These are phyloP conservation scores for Solanum sejunctum DNA, from an alignment of 257 asterid species.

Conservation along the genomic window DNA sequence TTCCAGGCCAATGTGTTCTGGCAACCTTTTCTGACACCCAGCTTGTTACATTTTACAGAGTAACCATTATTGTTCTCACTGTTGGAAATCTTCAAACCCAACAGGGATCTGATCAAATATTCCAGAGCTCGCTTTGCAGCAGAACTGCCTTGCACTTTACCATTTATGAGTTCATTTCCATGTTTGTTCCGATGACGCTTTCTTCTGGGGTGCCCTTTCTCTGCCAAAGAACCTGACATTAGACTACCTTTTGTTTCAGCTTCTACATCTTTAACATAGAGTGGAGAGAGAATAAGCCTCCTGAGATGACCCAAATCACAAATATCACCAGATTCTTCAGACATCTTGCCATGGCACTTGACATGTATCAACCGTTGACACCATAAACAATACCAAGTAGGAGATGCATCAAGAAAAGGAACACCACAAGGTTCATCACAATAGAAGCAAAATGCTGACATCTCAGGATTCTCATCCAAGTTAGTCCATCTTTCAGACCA, in stretches of 20 bases:
- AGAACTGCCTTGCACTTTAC: constrained; percentile 33
- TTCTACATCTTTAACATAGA: constrained; percentile 52
- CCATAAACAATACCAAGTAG: constrained; percentile 88
- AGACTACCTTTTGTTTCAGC: constrained; percentile 15
- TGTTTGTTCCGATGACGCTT: constrained; percentile 51
- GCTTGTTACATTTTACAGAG: constrained; percentile 12
- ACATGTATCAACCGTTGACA: constrained; percentile 78
- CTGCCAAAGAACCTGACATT: constrained; percentile 32
- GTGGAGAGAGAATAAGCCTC: constrained; percentile 75
- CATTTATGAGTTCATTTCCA: constrained; percentile 29
- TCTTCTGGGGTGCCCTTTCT: constrained; percentile 48
- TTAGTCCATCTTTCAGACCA: constrained; percentile 87
- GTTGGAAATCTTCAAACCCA: constrained; percentile 27
- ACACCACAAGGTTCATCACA: constrained; percentile 82
- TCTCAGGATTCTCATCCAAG: constrained; percentile 70
- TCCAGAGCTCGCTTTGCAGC: constrained; percentile 34
- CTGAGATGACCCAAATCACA: constrained; percentile 76
- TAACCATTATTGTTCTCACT: constrained; percentile 20
- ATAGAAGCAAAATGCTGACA: constrained; percentile 63
- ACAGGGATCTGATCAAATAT: constrained; percentile 36
- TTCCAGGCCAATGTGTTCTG: constrained; percentile 19
- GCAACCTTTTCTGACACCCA: constrained; percentile 23
- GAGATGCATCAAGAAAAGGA: constrained; percentile 76
- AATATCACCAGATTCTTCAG: constrained; percentile 59
- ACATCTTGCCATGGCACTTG: constrained; percentile 72